Evolutionary conservation across 1,284 basidiomycete genomes (phyloP), one percentile per base, ranked within the genome.

Genomic region (Irpex sp.): DNA sequence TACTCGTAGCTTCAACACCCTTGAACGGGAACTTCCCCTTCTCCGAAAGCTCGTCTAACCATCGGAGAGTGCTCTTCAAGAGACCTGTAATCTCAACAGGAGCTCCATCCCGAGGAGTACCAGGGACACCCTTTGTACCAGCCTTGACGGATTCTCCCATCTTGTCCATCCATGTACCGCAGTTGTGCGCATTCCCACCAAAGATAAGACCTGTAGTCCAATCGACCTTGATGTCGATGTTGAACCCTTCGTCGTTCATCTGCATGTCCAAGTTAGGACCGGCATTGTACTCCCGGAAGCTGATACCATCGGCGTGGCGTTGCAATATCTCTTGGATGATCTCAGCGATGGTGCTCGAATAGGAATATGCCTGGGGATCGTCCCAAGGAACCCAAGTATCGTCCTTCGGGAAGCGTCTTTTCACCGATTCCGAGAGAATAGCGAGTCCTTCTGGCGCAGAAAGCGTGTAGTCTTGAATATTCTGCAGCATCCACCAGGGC

Each of bases 401-500:
- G 72, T 98, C 92, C 70, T 86, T 83, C 0, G 97, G 97, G 83
- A 99, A 99, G 34, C 97, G 88, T 26, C 97, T 86, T 74, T 89
- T 93, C 62, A 98, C 90, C 2, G 82, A 79, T 71, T 97, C 95
- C 1, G 86, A 81, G 49, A 99, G 84, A 62, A 99, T 85, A 0
- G 87, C 79, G 40, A 92, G 74, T 2, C 97, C 97, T 66, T 94
- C 89, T 0, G 96, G 94, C 1, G 92, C 93, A 77, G 86, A 90
- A 63, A 80, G 81, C 48, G 87, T 89, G 75, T 98, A 98, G 76
- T 98, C 96, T 73, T 98, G 97, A 63, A 98, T 97, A 72, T 94
- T 97, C 75, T 99, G 97, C 63, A 98, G 77, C 91, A 98, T 97
- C 93, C 96, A 99, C 97, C 96, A 97, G 34, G 94, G 93, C 5